Base-by-base conservation (phyloP, 2,329 filamentous ascomycete species). In the Escovopsis sp. region DNA sequence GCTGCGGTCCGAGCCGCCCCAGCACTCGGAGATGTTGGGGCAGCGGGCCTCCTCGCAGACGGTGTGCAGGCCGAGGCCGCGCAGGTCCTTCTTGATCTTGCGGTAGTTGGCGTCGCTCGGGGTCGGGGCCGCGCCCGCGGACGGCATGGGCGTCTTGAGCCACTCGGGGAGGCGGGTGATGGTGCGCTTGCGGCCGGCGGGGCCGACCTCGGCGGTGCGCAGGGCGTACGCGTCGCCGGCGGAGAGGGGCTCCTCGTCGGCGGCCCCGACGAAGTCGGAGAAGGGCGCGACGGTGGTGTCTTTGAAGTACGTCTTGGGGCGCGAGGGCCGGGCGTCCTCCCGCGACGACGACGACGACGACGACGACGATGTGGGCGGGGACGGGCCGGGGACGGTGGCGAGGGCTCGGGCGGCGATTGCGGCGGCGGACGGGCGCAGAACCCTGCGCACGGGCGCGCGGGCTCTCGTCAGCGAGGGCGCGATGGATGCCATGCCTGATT, bases 1-100 rank as follows among this genome's bases (percentile, higher is more conserved):
- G 50, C 78, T 81, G 67, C 94, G 94, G 60, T 82, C 77, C 57
- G 72, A 78, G 30, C 91, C 91, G 47, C 91, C 91, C 91, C 91
- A 98, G 68, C 91, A 98, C 60, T 96, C 89, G 48, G 83, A 87
- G 46, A 98, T 94, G 63, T 98, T 98, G 46, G 91, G 91, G 63
- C 91, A 98, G 50, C 87, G 78, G 2, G 91, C 91, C 66, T 98
- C 91, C 65, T 98, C 91, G 63, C 91, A 98, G 13, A 98, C 91
- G 5, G 91, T 98, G 62, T 95, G 88, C 43, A 98, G 69, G 44
- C 84, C 83, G 45, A 98, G 66, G 0, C 91, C 91, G 31, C 91
- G 76, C 50, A 98, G 67, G 61, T 98, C 91, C 48, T 82, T 79
- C 70, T 94, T 95, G 62, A 98, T 94, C 56, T 85, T 84, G 66